These are phyloP conservation scores for Raphanus sativus DNA, from an alignment of 345 rosid species.

Conservation along the genomic window DNA sequence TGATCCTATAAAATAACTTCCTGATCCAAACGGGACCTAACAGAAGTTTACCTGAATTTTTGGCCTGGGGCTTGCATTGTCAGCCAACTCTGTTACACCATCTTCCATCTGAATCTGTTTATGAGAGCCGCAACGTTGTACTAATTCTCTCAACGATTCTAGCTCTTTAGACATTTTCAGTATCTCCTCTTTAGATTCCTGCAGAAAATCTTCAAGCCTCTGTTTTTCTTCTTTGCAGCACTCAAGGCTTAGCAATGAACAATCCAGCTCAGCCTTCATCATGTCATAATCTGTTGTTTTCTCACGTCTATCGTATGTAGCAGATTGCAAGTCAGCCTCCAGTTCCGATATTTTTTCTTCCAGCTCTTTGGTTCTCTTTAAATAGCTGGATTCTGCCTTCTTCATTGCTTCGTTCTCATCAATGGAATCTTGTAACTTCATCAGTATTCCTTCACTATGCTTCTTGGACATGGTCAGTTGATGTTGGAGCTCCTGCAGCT, in stretches of 20 bases:
- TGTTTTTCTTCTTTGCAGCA: conserved; percentile 97
- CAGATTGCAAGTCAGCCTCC: conserved; percentile 69
- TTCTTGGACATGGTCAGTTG: conserved; percentile 81
- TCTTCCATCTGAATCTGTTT: conserved; percentile 36
- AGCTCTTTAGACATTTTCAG: conserved; percentile 60
- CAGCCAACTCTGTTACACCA: conserved; percentile 26
- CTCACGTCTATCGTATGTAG: conserved; percentile 73
- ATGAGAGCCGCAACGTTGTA: conserved; percentile 40
- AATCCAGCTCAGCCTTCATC: conserved; percentile 93
- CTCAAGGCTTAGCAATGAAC: conserved; percentile 87
- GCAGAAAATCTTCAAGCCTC: conserved; percentile 65
- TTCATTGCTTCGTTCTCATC: conserved; percentile 77
- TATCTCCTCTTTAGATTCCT: conserved; percentile 62
- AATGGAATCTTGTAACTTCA: conserved; percentile 88
- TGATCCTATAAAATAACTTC: conserved; percentile 13
- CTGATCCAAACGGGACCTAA: background rate
- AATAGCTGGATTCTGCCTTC: conserved; percentile 72
- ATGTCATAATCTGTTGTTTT: conserved; percentile 62
- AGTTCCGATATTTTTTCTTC: conserved; percentile 66
- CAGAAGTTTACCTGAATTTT: conserved; percentile 27
- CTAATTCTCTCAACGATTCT: conserved; percentile 46
- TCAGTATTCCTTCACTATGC: conserved; percentile 87
- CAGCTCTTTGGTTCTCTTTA: conserved; percentile 80
- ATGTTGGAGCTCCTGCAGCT: conserved; percentile 82
- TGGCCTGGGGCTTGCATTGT: conserved; percentile 27